These are phyloP conservation scores for Russula sp. DNA, from an alignment of 768 basidiomycete genomes.

Conservation along the genomic window DNA sequence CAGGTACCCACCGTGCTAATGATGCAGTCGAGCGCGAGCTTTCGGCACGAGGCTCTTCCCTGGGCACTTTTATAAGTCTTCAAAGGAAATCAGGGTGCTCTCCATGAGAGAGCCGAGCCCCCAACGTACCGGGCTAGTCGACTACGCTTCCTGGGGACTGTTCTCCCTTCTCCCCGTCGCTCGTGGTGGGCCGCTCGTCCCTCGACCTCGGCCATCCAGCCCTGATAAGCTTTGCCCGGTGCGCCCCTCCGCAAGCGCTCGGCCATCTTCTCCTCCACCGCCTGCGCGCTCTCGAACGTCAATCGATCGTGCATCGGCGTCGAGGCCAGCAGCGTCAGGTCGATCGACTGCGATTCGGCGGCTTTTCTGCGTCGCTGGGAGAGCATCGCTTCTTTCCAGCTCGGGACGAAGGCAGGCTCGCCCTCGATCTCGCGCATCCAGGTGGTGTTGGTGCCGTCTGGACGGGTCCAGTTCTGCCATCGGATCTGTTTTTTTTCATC, in stretches of 20 bases:
- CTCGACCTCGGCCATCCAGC: slow-evolving; percentile 10
- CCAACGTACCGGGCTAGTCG: background rate
- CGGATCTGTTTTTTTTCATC: slow-evolving; percentile 18
- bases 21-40: background rate
- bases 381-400: slow-evolving; percentile 10
- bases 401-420: background rate
- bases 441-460: slow-evolving; percentile 20
- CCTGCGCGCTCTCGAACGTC: slow-evolving; percentile 18
- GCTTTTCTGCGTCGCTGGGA: slow-evolving; percentile 1
- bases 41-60: background rate
- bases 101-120: background rate
- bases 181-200: background rate
- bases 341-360: slow-evolving; percentile 8
- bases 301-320: slow-evolving; percentile 14
- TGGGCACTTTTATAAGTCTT: background rate
- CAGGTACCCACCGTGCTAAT: background rate
- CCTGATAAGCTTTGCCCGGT: background rate
- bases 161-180: background rate
- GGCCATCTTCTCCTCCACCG: slow-evolving; percentile 9
- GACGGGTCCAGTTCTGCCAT: slow-evolving; percentile 18
- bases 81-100: background rate
- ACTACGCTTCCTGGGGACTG: background rate
- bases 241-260: background rate
- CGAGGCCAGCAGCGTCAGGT: slow-evolving; percentile 3
- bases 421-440: slow-evolving; percentile 12